Percentiles rank a stretch among this genome's conserved stretches.
Evolutionary conservation across 1,139 yeast genomes (phyloP).

Genomic region (Debaryomyces sp.): DNA sequence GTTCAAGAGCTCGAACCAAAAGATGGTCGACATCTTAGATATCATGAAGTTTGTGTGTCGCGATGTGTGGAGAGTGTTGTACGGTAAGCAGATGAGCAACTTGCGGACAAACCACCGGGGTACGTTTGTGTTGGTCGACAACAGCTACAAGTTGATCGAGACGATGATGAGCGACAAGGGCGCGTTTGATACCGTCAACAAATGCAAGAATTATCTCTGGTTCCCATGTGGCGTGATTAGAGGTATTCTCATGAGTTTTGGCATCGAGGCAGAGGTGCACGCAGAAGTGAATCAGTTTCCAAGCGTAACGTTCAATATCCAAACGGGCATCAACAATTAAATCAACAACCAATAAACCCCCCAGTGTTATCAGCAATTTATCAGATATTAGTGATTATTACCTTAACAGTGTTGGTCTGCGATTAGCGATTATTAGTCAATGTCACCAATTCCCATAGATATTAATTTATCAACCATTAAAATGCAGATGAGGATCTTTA

Average conservation of each 20-base stretch:
- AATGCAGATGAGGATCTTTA: neutral
- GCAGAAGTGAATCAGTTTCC: constrained; percentile 74
- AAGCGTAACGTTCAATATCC: constrained; percentile 70
- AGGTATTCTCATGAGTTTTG: constrained; percentile 75
- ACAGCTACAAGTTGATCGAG: constrained; percentile 56
- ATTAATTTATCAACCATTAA: neutral
- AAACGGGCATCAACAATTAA: constrained; percentile 48
- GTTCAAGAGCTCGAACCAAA: constrained; percentile 49
- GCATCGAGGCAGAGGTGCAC: constrained; percentile 63
- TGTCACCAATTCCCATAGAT: neutral
- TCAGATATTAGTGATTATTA: no score
- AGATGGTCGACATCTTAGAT: constrained; percentile 66
- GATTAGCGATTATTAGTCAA: neutral
- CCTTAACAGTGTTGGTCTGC: neutral
- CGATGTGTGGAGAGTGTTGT: constrained; percentile 83
- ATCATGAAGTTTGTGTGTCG: constrained; percentile 91
- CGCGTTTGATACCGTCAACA: constrained; percentile 48
- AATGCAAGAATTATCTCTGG: constrained; percentile 63
- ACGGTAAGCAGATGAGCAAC: constrained; percentile 87
- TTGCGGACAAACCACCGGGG: constrained; percentile 90
- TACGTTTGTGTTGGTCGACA: constrained; percentile 78
- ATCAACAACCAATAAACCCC: neutral
- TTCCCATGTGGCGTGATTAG: constrained; percentile 84
- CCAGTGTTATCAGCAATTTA: no score
- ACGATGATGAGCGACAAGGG: constrained; percentile 58